Evolutionary conservation across 78 protist genomes (phyloP), one percentile per base, ranked within the genome.

Genomic region (Dictyostelium purpureum): DNA sequence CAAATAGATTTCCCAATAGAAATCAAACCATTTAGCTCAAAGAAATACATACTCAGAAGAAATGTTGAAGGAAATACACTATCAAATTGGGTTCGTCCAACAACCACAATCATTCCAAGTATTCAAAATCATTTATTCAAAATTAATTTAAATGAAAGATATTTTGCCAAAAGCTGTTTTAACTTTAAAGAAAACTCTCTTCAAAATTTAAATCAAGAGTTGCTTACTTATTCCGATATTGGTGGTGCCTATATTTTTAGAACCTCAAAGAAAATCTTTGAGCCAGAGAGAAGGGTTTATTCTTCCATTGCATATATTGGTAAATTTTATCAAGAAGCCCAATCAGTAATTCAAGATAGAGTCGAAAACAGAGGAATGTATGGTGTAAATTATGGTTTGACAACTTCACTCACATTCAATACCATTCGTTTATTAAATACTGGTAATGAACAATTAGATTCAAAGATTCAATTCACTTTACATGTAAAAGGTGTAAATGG

Each of bases 211-310:
- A 69, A 69, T 75, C 81, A 75, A 75, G 24, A 47, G 6, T 6
- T 75, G 7, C 19, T 51, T 4, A 19, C 35, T 0, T 75, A 75
- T 51, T 11, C 2, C 18, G 81, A 75, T 51, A 21, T 24, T 51
- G 81, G 81, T 75, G 81, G 81, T 28, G 81, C 81, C 26, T 75
- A 75, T 51, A 16, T 47, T 33, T 75, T 75, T 28, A 33, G 66
- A 33, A 51, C n/a, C 4, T 16, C 31, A 18, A n/a, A 35, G 16
- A n/a, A 26, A 21, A 18, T 51, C 10, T 69, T 16, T 69, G 6
- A n/a, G 19, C 76, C 76, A 69, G 37, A 21, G 19, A 69, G 76
- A 69, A 1, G 40, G 21, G 19, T 69, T 7, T 35, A 69, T 40
- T 40, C 56, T 21, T 31, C 52, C 7, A 31, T 42, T 40, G 33